Conservation (phyloP, 2,329 filamentous ascomycete species). For the Arthrobotrys entomopaga region DNA sequence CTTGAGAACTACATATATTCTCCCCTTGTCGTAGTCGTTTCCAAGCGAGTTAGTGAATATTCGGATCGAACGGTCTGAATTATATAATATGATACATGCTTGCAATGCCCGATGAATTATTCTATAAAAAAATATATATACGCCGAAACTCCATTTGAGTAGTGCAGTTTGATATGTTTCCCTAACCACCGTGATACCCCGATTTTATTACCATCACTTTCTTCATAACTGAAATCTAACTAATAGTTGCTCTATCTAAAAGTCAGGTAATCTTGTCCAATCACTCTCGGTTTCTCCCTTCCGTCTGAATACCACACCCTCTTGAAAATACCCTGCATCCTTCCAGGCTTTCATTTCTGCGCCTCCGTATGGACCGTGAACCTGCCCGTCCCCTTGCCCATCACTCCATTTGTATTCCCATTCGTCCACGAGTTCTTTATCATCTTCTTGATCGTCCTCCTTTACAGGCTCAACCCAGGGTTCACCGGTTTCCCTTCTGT, state of each 20-base stretch:
- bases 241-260: conserved; percentile 44
- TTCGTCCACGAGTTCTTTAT: conserved; percentile 63
- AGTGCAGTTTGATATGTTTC: background rate
- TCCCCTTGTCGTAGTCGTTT: too few relatives aligned
- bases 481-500: conserved; percentile 84
- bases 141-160: background rate
- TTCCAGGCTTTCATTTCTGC: conserved; percentile 90
- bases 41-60: too few relatives aligned
- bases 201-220: too few relatives aligned
- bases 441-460: conserved; percentile 60
- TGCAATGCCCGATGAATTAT: background rate
- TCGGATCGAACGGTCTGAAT: background rate
- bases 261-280: conserved; percentile 57
- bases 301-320: conserved; percentile 84
- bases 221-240: background rate
- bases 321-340: conserved; percentile 85
- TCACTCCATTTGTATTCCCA: conserved; percentile 97
- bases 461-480: conserved; percentile 72
- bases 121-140: too few relatives aligned
- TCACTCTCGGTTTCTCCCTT: conserved; percentile 67
- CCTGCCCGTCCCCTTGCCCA: conserved; percentile 78
- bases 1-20: background rate
- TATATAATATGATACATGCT: background rate
- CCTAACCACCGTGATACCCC: too few relatives aligned
- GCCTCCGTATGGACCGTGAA: conserved; percentile 87